Conservation (phyloP, 177 flowering plant genomes). For the Vitis hybrid region DNA sequence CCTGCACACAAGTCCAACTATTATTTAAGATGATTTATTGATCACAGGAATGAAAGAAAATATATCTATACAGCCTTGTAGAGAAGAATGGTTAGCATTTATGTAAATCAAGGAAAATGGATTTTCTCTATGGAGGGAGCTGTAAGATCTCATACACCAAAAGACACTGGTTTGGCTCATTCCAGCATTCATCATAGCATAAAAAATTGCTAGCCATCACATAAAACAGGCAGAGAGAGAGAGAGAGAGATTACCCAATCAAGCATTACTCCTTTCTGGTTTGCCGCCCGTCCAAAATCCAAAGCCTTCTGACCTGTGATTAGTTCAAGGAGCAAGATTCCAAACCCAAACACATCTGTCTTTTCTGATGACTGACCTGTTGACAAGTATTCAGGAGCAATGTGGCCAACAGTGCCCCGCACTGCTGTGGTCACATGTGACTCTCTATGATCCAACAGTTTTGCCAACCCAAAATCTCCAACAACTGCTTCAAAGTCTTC, state of each 20-base stretch:
- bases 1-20: conserved; percentile 43
- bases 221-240: not conserved
- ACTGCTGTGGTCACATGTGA: conserved; percentile 99
- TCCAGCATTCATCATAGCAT: not conserved
- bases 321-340: conserved; percentile 91
- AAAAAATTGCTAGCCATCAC: not conserved
- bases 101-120: not conserved
- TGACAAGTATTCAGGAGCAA: conserved; percentile 95
- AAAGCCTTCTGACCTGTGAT: conserved; percentile 92
- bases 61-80: not conserved
- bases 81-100: not conserved
- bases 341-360: conserved; percentile 98
- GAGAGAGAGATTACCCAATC: conserved; percentile 69
- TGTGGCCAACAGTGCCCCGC: conserved; percentile 97
- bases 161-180: too few relatives aligned
- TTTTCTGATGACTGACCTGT: conserved; percentile 98
- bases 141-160: not conserved
- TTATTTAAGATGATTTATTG: not conserved
- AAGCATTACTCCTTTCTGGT: conserved; percentile 91
- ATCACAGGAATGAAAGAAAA: not conserved
- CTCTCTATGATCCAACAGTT: conserved; percentile 90
- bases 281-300: conserved; percentile 76
- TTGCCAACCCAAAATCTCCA: conserved; percentile 97
- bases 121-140: not conserved
- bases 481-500: conserved; percentile 97